Conservation (phyloP, 2,329 filamentous ascomycete genomes). For the Aspergillus versicolor region DNA sequence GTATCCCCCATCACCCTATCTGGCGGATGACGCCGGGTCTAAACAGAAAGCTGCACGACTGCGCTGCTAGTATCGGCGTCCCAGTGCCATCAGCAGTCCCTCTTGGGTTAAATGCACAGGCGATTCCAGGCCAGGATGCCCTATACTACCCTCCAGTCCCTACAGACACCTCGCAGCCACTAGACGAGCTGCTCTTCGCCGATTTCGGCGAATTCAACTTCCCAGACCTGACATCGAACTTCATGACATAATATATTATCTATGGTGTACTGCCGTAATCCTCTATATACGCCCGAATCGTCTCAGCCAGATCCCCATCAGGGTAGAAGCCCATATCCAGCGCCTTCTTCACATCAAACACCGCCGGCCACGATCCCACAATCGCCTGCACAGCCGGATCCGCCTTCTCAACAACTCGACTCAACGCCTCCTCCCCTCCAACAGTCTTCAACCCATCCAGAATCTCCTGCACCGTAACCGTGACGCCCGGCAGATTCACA, state of each 20-base stretch:
- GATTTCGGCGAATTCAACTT: slow-evolving; percentile 7
- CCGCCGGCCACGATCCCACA: no score
- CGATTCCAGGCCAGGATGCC: not conserved
- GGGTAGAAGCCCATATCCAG: no score
- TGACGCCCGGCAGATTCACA: no score
- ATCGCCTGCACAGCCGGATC: no score
- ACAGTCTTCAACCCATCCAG: no score
- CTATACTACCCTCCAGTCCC: not conserved
- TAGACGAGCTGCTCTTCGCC: slow-evolving; percentile 1
- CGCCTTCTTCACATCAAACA: no score
- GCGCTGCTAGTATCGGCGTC: slow-evolving; percentile 11
- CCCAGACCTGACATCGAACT: slow-evolving; percentile 9
- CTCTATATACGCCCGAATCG: no score
- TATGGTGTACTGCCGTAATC: no score
- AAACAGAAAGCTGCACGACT: slow-evolving; percentile 21
- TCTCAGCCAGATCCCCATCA: no score
- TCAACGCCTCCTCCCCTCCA: no score
- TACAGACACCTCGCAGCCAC: not conserved
- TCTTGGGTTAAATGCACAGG: not conserved
- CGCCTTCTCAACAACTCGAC: no score
- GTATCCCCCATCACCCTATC: slow-evolving; percentile 24
- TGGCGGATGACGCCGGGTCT: slow-evolving; percentile 25
- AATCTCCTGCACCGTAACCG: no score
- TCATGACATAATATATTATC: not conserved
- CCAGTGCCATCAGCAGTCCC: not conserved